Evolutionary conservation across 208 protist species (phyloP).

Genomic region (Trypanosoma theileri): DNA sequence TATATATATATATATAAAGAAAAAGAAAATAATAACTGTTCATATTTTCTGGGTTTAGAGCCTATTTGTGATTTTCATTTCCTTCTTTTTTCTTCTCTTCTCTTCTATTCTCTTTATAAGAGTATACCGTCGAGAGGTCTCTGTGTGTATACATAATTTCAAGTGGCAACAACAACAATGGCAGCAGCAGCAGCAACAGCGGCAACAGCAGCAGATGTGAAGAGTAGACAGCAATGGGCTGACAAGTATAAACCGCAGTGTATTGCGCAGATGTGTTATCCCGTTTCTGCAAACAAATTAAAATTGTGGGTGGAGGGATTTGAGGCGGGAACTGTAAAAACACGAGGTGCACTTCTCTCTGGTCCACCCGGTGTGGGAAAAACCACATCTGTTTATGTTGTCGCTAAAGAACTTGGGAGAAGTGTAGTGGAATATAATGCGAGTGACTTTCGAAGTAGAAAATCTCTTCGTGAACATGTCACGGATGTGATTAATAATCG

Average conservation of each 20-base stretch:
- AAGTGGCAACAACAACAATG: background rate
- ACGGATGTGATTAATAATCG: conserved; percentile 71
- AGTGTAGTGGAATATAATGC: conserved; percentile 99
- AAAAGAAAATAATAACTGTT: too few relatives aligned
- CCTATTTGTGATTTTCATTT: too few relatives aligned
- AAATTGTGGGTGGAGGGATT: conserved; percentile 92
- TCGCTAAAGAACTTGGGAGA: conserved; percentile 86
- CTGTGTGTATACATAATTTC: background rate
- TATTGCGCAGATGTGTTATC: conserved; percentile 93
- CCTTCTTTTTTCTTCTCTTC: background rate
- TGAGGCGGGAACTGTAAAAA: conserved; percentile 49
- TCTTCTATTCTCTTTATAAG: conserved; percentile 12
- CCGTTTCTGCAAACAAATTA: conserved; percentile 80
- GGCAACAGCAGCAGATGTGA: background rate
- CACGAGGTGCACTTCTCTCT: conserved; percentile 86
- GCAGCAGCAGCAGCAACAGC: background rate
- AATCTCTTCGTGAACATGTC: conserved; percentile 84
- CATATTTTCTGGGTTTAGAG: too few relatives aligned
- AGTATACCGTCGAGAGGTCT: conserved; percentile 1
- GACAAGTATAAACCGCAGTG: conserved; percentile 96
- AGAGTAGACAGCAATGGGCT: conserved; percentile 86
- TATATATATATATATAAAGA: too few relatives aligned
- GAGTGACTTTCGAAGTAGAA: conserved; percentile 96
- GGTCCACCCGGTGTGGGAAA: conserved; percentile 99
- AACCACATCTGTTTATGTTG: conserved; percentile 95